Evolutionary conservation across 2,329 filamentous ascomycete genomes (phyloP), one percentile per base, ranked within the genome.

Genomic region (Chalaropsis ovoidea): DNA sequence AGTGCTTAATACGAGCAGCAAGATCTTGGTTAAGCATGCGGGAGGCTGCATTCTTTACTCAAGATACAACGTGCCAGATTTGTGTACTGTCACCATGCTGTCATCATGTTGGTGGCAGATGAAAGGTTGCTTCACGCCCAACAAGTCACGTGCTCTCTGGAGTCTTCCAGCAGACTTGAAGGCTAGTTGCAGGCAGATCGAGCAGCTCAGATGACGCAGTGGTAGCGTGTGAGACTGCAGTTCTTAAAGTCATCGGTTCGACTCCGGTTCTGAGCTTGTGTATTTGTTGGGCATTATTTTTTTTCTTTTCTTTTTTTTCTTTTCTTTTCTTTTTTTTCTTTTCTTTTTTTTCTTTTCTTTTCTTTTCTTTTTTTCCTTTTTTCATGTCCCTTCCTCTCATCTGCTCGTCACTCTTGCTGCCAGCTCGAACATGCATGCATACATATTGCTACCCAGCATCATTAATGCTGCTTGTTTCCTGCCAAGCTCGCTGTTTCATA

Each of bases 201-300:
- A 15, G 2, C 19, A 45, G 56, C 61, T 66, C 65, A 63, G 65
- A 66, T 66, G 64, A 66, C 64, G 64, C 64, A 66, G 65, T 66
- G 65, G 60, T 47, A 63, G 65, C 60, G 47, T 66, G 65, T 66
- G 65, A 66, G 65, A 63, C 65, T 66, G 65, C 65, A 66, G 65
- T 62, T 66, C 64, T 66, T 66, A 66, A 66, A 66, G 60, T 66
- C 64, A 66, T 66, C 45, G 64, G 64, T 66, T 66, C 61, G 61
- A 66, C 65, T 66, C 65, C 61, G 65, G 65, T 66, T 66, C 61
- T 66, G 65, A 66, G 65, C 65, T 63, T 63, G 31, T 54, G n/a
- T n/a, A n/a, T 22, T 41, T 43, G n/a, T 66, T 63, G 49, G 17
- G 7, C 45, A 1, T 49, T 49, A n/a, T n/a, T 22, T 63, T 61